A percentile compares a stretch with the other conserved stretches of the same genome.
Conservation (phyloP, 257 asterid genomes). For the Leptodermis oblonga region DNA sequence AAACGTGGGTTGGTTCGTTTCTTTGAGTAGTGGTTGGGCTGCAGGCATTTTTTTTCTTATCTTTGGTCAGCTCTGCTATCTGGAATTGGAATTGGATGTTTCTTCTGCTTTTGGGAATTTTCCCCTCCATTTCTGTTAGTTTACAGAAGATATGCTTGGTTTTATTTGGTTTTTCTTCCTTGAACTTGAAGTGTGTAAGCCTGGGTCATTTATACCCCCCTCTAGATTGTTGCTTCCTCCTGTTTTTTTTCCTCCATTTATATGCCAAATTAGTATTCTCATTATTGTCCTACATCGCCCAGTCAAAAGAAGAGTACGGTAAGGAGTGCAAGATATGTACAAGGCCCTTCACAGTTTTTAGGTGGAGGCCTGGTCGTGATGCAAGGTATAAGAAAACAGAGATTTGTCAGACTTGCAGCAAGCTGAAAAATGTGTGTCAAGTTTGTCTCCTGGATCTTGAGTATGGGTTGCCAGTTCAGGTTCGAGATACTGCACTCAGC, state of each 20-base stretch:
- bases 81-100: not conserved
- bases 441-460: constrained; percentile 98
- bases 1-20: not conserved
- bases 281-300: constrained; percentile 23
- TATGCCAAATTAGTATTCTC: not conserved
- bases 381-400: constrained; percentile 92
- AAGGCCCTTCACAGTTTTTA: constrained; percentile 56
- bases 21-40: not conserved
- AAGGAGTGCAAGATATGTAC: constrained; percentile 95
- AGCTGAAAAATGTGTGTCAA: constrained; percentile 96
- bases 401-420: constrained; percentile 98
- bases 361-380: constrained; percentile 99
- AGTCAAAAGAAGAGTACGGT: constrained; percentile 95
- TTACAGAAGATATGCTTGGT: not conserved
- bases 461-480: constrained; percentile 97
- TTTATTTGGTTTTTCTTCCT: constrained; percentile 8
- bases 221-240: not conserved
- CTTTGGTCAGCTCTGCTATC: not conserved
- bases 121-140: not conserved
- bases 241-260: not conserved
- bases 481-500: constrained; percentile 86
- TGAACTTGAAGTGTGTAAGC: not conserved
- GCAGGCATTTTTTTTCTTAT: not conserved
- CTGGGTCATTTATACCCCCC: too few relatives aligned
- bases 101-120: not conserved